phyloP scores from a whole-genome alignment of 2,329 filamentous ascomycete species.

The Cladosporium velox region DNA sequence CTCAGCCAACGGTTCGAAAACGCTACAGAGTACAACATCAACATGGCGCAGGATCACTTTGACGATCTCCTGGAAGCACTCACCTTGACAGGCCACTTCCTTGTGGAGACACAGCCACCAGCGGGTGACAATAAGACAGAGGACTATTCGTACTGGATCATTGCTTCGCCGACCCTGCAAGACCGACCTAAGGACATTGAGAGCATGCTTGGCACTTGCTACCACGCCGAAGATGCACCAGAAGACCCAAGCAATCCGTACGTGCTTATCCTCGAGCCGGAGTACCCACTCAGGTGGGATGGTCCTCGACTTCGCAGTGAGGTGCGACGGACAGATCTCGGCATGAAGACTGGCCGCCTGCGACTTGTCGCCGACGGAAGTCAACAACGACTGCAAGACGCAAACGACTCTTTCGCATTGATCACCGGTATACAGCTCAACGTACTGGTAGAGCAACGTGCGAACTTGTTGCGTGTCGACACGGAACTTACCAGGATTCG shows the following conservation, averaged over 20 bases:
- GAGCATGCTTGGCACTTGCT: slow-evolving; percentile 78
- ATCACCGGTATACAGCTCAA: slow-evolving; percentile 83
- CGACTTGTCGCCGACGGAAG: slow-evolving; percentile 88
- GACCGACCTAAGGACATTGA: slow-evolving; percentile 79
- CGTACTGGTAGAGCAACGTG: slow-evolving; percentile 86
- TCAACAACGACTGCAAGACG: slow-evolving; percentile 72
- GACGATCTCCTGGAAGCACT: slow-evolving; percentile 79
- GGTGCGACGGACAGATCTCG: slow-evolving; percentile 75
- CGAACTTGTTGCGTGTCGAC: slow-evolving; percentile 91
- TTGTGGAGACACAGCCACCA: slow-evolving; percentile 67
- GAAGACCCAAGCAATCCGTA: slow-evolving; percentile 82
- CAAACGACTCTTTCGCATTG: slow-evolving; percentile 77
- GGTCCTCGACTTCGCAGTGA: slow-evolving; percentile 70
- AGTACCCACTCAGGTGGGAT: slow-evolving; percentile 77
- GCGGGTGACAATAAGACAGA: slow-evolving; percentile 62
- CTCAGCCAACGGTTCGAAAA: slow-evolving; percentile 95
- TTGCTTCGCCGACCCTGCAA: slow-evolving; percentile 79
- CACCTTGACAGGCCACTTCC: slow-evolving; percentile 79
- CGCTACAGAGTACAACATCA: slow-evolving; percentile 89
- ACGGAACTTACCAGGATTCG: slow-evolving; percentile 89
- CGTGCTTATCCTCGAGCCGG: slow-evolving; percentile 79
- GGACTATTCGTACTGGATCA: slow-evolving; percentile 57
- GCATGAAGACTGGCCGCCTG: slow-evolving; percentile 82
- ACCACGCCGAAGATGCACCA: slow-evolving; percentile 65
- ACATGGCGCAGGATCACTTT: slow-evolving; percentile 67